phyloP scores from a whole-genome alignment of 768 basidiomycete genomes.

The Russula brevipes region DNA sequence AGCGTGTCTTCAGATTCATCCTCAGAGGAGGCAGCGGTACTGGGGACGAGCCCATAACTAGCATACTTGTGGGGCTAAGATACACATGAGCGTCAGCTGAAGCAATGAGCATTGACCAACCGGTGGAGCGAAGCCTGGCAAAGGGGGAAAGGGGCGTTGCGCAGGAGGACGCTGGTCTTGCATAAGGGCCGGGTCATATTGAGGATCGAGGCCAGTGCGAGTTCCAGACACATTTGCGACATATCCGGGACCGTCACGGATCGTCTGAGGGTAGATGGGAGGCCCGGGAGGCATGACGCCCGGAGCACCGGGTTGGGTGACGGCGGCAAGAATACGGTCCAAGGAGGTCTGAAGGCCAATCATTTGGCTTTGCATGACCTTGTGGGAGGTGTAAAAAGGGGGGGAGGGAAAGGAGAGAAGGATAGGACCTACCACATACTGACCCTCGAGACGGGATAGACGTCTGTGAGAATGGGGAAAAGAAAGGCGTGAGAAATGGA shows the following conservation, averaged over 20 bases:
- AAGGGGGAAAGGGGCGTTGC: constrained; percentile 62
- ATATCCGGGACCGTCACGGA: constrained; percentile 25
- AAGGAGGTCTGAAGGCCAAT: constrained; percentile 89
- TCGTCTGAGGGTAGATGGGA: constrained; percentile 23
- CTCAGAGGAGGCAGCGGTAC: constrained; percentile 79
- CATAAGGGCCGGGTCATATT: constrained; percentile 31
- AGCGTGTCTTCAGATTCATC: constrained; percentile 90
- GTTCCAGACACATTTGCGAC: constrained; percentile 25
- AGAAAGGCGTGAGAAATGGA: constrained; percentile 19
- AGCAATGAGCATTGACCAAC: constrained; percentile 40
- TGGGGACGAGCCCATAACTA: constrained; percentile 83
- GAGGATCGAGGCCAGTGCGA: constrained; percentile 29
- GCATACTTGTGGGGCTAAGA: constrained; percentile 82
- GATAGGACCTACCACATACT: constrained; percentile 61
- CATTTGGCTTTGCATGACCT: constrained; percentile 94
- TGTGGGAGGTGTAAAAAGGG: constrained; percentile 10
- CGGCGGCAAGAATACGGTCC: constrained; percentile 70
- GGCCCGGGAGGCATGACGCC: constrained; percentile 30
- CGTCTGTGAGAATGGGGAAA: constrained; percentile 44
- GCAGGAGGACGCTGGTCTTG: constrained; percentile 31
- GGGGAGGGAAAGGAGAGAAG: neutral
- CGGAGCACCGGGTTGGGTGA: constrained; percentile 37
- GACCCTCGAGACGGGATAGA: constrained; percentile 77
- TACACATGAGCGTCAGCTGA: constrained; percentile 20
- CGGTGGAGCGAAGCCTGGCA: constrained; percentile 89